Conservation (phyloP, 108 stramenopile genomes). For the Bacterosira constricta region DNA sequence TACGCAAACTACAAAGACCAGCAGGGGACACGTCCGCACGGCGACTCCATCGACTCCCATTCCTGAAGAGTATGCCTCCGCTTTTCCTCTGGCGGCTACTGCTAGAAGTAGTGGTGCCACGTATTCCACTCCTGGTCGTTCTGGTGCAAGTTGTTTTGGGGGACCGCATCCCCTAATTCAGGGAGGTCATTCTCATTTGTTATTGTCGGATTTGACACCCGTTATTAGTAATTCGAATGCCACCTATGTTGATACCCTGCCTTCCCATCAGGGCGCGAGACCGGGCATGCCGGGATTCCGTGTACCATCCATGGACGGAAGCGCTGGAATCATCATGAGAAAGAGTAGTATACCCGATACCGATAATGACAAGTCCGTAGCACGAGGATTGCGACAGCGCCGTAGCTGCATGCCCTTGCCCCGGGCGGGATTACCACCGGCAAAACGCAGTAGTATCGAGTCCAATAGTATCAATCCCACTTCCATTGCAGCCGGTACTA, state of each 20-base stretch:
- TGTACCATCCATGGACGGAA: neutral
- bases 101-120: too few species aligned
- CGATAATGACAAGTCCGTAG: neutral
- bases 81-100: too few species aligned
- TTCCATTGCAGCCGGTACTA: neutral
- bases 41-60: too few species aligned
- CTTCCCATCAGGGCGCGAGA: too few species aligned
- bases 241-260: neutral
- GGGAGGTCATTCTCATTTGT: neutral
- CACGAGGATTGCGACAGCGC: neutral
- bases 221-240: neutral
- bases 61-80: too few species aligned
- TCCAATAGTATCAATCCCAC: neutral
- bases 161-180: neutral
- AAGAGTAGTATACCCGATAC: neutral
- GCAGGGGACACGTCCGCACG: too few species aligned
- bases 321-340: neutral
- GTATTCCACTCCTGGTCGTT: neutral
- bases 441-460: neutral
- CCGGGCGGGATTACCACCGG: neutral
- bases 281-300: too few species aligned
- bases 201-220: neutral
- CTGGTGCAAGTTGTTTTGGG: neutral
- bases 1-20: too few species aligned
- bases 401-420: neutral